Conservation (phyloP, 176 grass and related monocot genomes). For the Cenchrus fungigraminus region DNA sequence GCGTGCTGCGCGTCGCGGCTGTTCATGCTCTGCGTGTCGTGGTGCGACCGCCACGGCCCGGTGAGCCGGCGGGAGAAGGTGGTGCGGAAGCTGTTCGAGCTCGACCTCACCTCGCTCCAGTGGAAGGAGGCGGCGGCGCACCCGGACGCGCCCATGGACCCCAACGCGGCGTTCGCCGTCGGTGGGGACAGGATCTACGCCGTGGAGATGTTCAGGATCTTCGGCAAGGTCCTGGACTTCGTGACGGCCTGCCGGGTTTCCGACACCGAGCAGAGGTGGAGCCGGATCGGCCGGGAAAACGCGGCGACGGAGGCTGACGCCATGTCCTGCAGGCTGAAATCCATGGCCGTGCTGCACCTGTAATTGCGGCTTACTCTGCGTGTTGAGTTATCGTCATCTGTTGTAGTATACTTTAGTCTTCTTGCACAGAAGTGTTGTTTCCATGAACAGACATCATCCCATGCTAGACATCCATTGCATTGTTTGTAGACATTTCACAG, state of each 20-base stretch:
- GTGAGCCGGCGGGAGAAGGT: conserved; percentile 73
- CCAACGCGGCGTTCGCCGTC: conserved; percentile 58
- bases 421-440: conserved; percentile 22
- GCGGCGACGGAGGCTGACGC: conserved; percentile 59
- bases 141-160: conserved; percentile 97
- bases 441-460: background rate
- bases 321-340: conserved; percentile 77
- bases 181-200: conserved; percentile 60
- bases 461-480: conserved; percentile 25
- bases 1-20: conserved; percentile 64
- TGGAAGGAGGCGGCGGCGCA: conserved; percentile 76
- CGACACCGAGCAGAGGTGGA: conserved; percentile 52
- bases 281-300: conserved; percentile 61
- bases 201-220: conserved; percentile 95
- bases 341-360: conserved; percentile 66
- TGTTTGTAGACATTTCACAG: background rate
- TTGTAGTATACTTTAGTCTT: background rate
- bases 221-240: conserved; percentile 91
- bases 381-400: background rate
- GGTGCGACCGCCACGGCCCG: conserved; percentile 67
- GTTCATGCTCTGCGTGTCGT: conserved; percentile 86
- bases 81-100: conserved; percentile 85
- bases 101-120: conserved; percentile 50
- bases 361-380: conserved; percentile 16
- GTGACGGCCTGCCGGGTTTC: conserved; percentile 69